Percentiles rank a stretch among this genome's conserved stretches.
Evolutionary conservation across 2,329 filamentous ascomycete species (phyloP).

Genomic region (Colletotrichum tropicale): DNA sequence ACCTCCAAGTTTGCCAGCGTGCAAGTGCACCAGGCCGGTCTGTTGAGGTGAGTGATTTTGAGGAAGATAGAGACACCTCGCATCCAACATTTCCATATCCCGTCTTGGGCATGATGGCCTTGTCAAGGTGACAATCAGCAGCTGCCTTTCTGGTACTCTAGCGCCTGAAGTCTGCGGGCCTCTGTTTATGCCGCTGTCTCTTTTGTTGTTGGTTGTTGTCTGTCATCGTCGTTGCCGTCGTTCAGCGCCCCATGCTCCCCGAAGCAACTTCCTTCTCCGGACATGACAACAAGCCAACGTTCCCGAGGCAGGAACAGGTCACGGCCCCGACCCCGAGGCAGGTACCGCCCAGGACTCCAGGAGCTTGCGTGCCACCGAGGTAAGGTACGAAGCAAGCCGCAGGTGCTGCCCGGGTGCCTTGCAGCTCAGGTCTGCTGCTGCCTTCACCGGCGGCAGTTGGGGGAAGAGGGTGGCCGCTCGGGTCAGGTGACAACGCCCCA

Average conservation of each 20-base stretch:
- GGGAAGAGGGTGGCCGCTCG: background rate
- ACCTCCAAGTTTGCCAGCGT: background rate
- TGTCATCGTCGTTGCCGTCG: background rate
- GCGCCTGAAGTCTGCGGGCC: background rate
- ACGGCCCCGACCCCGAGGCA: background rate
- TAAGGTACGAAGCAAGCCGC: background rate
- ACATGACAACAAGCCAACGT: background rate
- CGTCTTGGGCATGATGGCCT: background rate
- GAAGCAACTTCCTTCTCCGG: background rate
- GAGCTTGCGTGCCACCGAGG: background rate
- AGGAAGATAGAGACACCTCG: background rate
- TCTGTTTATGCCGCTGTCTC: background rate
- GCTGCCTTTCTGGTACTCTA: background rate
- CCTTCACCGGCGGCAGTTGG: background rate
- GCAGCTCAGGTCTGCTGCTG: background rate
- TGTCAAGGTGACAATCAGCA: background rate
- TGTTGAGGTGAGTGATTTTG: background rate
- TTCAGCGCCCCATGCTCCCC: background rate
- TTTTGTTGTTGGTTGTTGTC: background rate
- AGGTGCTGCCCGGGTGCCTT: background rate
- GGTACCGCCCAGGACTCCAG: background rate
- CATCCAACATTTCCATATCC: background rate
- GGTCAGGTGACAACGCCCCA: slow-evolving; percentile 18
- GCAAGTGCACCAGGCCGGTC: background rate
- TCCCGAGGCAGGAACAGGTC: background rate